phyloP scores from a whole-genome alignment of 192 early-diverging fungal species.

The Cetraspora pellucida region DNA sequence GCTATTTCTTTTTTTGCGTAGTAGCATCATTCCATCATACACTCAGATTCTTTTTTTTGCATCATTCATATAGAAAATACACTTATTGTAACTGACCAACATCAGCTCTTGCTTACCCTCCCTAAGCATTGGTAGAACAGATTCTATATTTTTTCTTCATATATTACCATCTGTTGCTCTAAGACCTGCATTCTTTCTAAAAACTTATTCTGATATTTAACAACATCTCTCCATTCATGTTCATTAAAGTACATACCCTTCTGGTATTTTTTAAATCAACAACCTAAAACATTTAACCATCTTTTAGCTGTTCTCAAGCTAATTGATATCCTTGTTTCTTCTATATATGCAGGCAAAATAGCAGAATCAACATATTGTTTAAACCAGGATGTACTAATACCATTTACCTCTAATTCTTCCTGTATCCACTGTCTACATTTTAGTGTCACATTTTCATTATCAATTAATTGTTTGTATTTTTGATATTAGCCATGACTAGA shows the following conservation, averaged over 20 bases:
- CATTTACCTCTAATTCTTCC: neutral
- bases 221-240: neutral
- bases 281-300: too few relatives aligned
- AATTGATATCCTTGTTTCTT: neutral
- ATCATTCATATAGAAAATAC: constrained; percentile 8
- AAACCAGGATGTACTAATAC: neutral
- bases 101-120: neutral
- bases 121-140: neutral
- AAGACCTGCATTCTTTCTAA: neutral
- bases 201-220: constrained; percentile 8
- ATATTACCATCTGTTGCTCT: constrained; percentile 7
- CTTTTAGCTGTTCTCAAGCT: neutral
- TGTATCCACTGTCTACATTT: neutral
- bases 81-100: neutral
- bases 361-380: neutral
- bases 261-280: too few relatives aligned
- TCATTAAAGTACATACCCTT: neutral
- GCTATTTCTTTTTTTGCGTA: constrained; percentile 8
- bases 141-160: constrained; percentile 17
- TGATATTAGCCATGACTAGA: neutral
- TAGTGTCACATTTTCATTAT: neutral
- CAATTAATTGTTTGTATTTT: neutral
- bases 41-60: constrained; percentile 17
- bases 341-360: constrained; percentile 3
- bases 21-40: neutral